Conservation (phyloP, 257 asterid genomes). For the Nyctanthes arbortristis region DNA sequence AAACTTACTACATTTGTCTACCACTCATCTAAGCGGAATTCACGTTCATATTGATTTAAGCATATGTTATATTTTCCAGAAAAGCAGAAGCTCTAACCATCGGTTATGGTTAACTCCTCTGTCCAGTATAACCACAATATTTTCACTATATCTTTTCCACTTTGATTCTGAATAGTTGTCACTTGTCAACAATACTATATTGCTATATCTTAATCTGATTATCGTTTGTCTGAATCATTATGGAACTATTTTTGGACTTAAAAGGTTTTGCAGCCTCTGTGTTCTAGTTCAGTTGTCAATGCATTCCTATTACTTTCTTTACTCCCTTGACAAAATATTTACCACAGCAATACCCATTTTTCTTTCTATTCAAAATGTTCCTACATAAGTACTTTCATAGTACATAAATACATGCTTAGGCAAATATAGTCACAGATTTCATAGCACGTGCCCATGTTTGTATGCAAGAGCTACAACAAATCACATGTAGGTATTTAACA, state of each 20-base stretch:
- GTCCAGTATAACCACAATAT: neutral
- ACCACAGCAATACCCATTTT: neutral
- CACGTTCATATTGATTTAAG: neutral
- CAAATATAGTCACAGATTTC: neutral
- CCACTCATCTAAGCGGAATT: neutral
- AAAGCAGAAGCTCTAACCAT: neutral
- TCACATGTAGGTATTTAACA: constrained; percentile 7
- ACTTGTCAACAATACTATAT: neutral
- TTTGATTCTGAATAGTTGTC: neutral
- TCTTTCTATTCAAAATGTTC: neutral
- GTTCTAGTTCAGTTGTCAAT: neutral
- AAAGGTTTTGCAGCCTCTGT: neutral
- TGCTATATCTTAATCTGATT: neutral
- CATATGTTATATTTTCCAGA: neutral
- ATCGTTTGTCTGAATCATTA: neutral
- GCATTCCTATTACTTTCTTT: neutral
- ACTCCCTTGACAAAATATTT: neutral
- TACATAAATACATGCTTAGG: neutral
- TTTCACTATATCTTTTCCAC: neutral
- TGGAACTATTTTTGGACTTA: neutral
- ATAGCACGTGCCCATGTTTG: neutral
- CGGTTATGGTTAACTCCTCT: neutral
- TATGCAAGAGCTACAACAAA: constrained; percentile 1
- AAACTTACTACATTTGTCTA: neutral
- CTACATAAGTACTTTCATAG: neutral